Base-by-base conservation (phyloP, 805 yeast genomes). In the Yamadazyma insecticola region DNA sequence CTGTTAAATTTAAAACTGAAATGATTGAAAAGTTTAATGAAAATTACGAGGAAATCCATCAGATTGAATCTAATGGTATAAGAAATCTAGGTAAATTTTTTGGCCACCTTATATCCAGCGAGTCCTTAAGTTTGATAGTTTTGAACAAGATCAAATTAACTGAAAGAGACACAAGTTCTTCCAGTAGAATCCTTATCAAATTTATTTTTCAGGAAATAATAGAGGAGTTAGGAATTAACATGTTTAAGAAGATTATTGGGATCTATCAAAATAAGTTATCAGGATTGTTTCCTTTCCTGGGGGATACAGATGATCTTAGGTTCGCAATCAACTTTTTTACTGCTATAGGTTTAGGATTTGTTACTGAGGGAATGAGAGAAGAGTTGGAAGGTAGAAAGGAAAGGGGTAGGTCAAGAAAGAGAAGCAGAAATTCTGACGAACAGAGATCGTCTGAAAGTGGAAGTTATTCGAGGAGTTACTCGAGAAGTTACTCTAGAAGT, bases 281-380 rank as follows among this genome's bases (percentile, higher is more conserved):
- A 0, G 86, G 86, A 0, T 42, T 89, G 22, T 84, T 89, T 47
- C 96, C 96, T 0, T 48, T 42, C 16, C 43, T 50, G 13, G 56
- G 55, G 11, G 67, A 67, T 33, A 63, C 67, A 5, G 79, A 76
- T 7, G 60, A 73, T 41, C 59, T 81, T 10, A 65, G 90, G 37
- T 90, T 89, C 51, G 72, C 94, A 2, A 87, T 88, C 50, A 90
- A 90, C 50, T 90, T 71, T 52, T 90, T 90, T 55, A 90, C 97
- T 0, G 96, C 97, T 1, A 87, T 90, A 39, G 94, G 94, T 0
- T 53, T 90, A 29, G 97, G 97, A 26, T 69, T 72, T 2, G 52
- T 90, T 35, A 89, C 97, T 0, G 95, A 86, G 22, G 72, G 63
- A 1, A 82, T 89, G 94, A 73, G 97, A 57, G 70, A 63, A 4